A percentile compares a stretch with the other conserved stretches of the same genome.
phyloP scores from a whole-genome alignment of 2,329 filamentous ascomycete genomes.

The Diatrype stigma region DNA sequence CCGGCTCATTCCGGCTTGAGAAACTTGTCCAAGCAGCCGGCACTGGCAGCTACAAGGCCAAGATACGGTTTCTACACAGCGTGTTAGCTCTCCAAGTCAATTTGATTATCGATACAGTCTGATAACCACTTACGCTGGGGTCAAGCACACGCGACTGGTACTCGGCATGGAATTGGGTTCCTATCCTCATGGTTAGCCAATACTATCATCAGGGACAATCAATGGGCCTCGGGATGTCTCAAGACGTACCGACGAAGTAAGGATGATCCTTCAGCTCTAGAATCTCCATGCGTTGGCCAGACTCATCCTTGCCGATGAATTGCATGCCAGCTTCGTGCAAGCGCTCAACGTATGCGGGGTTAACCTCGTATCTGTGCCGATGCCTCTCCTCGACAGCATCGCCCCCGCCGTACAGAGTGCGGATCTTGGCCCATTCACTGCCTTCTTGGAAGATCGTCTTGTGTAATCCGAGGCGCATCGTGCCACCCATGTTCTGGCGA shows the following conservation, averaged over 20 bases:
- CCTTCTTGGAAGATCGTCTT: slow-evolving; percentile 70
- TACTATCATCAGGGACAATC: neutral
- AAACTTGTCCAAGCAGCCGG: slow-evolving; percentile 55
- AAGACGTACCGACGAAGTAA: slow-evolving; percentile 58
- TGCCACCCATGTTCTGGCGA: slow-evolving; percentile 67
- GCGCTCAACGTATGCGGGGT: slow-evolving; percentile 68
- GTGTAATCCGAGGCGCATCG: slow-evolving; percentile 78
- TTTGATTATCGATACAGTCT: no score
- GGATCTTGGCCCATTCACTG: slow-evolving; percentile 74
- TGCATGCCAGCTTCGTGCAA: slow-evolving; percentile 66
- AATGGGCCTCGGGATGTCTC: neutral
- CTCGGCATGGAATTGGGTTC: slow-evolving; percentile 86
- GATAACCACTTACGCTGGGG: slow-evolving; percentile 36
- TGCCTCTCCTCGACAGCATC: slow-evolving; percentile 67
- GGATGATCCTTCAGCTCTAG: slow-evolving; percentile 79
- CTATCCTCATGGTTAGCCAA: slow-evolving; percentile 2
- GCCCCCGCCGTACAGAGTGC: slow-evolving; percentile 64
- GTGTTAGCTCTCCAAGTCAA: neutral
- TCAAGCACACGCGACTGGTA: slow-evolving; percentile 72
- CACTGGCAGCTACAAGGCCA: slow-evolving; percentile 77
- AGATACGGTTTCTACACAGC: slow-evolving; percentile 53
- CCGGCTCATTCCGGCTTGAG: neutral
- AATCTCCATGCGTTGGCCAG: slow-evolving; percentile 76
- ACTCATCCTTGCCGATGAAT: slow-evolving; percentile 77
- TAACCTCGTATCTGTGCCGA: slow-evolving; percentile 87